These are phyloP conservation scores for Dendrothele bispora DNA, from an alignment of 768 basidiomycete genomes.

Conservation along the genomic window DNA sequence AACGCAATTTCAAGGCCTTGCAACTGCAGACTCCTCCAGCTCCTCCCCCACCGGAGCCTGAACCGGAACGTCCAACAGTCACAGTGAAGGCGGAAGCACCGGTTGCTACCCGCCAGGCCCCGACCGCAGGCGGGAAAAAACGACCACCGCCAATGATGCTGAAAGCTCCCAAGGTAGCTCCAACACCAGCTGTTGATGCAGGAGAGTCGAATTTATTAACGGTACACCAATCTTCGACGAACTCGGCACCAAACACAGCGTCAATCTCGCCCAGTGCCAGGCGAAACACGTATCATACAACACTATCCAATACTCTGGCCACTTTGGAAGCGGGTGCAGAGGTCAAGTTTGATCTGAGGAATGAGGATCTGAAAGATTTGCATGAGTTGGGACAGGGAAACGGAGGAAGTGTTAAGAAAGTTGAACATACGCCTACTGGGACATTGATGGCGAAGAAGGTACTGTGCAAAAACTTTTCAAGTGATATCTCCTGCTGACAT, in stretches of 20 bases:
- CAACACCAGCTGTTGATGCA: slow-evolving; percentile 29
- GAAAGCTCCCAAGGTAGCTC: slow-evolving; percentile 65
- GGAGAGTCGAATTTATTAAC: slow-evolving; percentile 50
- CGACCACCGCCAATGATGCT: slow-evolving; percentile 83
- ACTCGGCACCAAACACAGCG: slow-evolving; percentile 52
- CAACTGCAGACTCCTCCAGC: slow-evolving; percentile 44
- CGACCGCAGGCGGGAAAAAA: slow-evolving; percentile 57
- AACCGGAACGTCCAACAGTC: slow-evolving; percentile 18
- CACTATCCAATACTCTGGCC: slow-evolving; percentile 81
- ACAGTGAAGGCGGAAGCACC: slow-evolving; percentile 26
- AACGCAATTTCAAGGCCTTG: slow-evolving; percentile 88
- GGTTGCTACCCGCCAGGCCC: slow-evolving; percentile 49
- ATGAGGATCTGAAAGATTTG: slow-evolving; percentile 89
- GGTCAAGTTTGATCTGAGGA: slow-evolving; percentile 79
- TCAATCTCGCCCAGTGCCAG: slow-evolving; percentile 50
- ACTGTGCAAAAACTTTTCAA: slow-evolving; percentile 25
- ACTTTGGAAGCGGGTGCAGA: slow-evolving; percentile 85
- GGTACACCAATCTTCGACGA: slow-evolving; percentile 46
- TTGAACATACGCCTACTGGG: slow-evolving; percentile 87
- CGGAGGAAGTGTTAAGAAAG: slow-evolving; percentile 96
- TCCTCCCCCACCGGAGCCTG: slow-evolving; percentile 28
- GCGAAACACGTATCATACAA: slow-evolving; percentile 76
- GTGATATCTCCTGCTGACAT: not conserved
- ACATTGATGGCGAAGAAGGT: slow-evolving; percentile 99
- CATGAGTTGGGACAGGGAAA: slow-evolving; percentile 94